Base-by-base conservation (phyloP, 495 filamentous ascomycete genomes). In the Penicillium salamii region DNA sequence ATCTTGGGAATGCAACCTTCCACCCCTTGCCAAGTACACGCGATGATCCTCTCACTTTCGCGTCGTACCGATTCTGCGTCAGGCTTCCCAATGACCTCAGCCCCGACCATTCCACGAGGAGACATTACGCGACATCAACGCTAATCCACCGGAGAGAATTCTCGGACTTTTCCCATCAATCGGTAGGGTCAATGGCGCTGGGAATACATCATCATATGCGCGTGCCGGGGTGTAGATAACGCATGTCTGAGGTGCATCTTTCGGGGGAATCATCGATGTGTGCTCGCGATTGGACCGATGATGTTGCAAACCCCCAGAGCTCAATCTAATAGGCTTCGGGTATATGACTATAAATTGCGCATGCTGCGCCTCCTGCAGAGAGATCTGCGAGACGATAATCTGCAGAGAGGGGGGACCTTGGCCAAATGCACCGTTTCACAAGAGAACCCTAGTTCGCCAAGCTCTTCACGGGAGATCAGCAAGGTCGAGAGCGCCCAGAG, bases 1-100 rank as follows among this genome's bases (percentile, higher is more conserved):
- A 12, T 54, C 41, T 49, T 56, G 36, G 43, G 34, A 34, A 59
- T 60, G 59, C 57, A 62, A 62, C 59, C 59, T 62, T 33, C 48
- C 50, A 40, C 37, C 31, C 32, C 42, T n/a, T 41, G 59, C 59
- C 59, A 62, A 62, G 59, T 20, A 36, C 17, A 28, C 35, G 2
- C 9, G 23, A 41, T 35, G 31, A 15, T 15, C 45, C 49, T 50
- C 26, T 35, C 24, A 15, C 23, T 14, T 38, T 54, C 45, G 26
- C 49, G 59, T 59, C 49, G 59, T 52, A 62, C 59, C 47, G 46
- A 47, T 21, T 28, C 21, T 26, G 42, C 29, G 7, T 48, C 34
- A 32, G 14, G 19, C 31, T 17, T n/a, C 31, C 39, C 19, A 37
- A 60, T 53, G 49, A 56, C 49, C 43, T 44, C 41, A 34, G 36